Base-by-base conservation (phyloP, 768 basidiomycete genomes). In the Mycena vitilis region DNA sequence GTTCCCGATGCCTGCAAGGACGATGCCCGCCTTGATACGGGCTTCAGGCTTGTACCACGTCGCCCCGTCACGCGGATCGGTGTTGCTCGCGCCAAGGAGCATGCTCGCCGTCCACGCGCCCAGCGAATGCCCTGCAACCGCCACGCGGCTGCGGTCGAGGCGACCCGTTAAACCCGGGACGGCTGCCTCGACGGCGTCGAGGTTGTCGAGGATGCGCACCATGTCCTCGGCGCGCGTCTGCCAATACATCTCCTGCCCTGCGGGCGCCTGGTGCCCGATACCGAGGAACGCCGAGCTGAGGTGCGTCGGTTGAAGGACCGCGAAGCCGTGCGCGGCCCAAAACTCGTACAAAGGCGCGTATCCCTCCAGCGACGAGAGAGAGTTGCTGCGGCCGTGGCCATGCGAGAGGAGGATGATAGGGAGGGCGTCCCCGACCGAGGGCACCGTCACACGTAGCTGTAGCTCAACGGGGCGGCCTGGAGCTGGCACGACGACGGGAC, bases 211-310 rank as follows among this genome's bases (percentile, higher is more conserved):
- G 51, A 53, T 53, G 12, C 51, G 51, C 36, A 56, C 55, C 55
- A 56, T 56, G 55, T 56, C 55, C 37, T 56, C 55, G 12, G 55
- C 55, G 55, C 55, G 55, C n/a, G 55, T n/a, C 55, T 56, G 55
- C 55, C 55, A 56, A 22, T 42, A 56, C 12, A 56, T 38, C n/a
- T 56, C 55, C 55, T 56, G 55, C 22, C 54, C 54, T 13, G 10
- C 54, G 54, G 54, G 37, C 37, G 54, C 37, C 38, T 38, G 37
- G 37, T 40, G 54, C 37, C 54, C 54, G 30, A 30, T 30, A 30
- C 30, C 30, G n/a, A 56, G 54, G 54, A 56, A 56, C 37, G 54
- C 38, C 37, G 54, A 56, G 54, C 54, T 56, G 38, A 40, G 54
- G 37, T 56, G 54, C 9, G 54, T 56, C 37, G 54, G 54, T 38